Evolutionary conservation across 768 basidiomycete genomes (phyloP).

Genomic region (Lactarius vividus): DNA sequence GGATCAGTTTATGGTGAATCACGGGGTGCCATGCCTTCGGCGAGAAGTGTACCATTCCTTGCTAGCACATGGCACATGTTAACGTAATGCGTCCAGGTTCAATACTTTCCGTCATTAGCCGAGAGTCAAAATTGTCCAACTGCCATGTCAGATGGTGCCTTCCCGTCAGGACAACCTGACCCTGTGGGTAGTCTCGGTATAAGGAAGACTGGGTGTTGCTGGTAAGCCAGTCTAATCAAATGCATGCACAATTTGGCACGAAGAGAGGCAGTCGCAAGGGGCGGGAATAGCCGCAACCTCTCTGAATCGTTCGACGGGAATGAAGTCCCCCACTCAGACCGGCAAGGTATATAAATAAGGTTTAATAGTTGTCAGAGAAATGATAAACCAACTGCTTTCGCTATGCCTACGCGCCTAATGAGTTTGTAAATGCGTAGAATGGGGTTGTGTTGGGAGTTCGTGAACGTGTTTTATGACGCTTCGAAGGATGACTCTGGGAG

Average conservation of each 20-base stretch:
- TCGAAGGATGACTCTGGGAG: not conserved
- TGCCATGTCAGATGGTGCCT: not conserved
- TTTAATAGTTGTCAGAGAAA: not conserved
- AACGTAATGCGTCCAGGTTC: not conserved
- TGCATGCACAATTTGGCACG: not conserved
- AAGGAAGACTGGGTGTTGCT: not conserved
- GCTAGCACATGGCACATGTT: not conserved
- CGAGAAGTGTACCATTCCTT: not conserved
- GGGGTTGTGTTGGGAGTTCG: not conserved
- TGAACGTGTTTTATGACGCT: not conserved
- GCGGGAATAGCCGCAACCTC: not conserved
- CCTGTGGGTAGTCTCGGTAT: not conserved
- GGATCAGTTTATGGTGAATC: not conserved
- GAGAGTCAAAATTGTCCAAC: not conserved
- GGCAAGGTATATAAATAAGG: not conserved
- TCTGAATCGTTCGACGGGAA: not conserved
- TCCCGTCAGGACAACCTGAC: not conserved
- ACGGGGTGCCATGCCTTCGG: not conserved
- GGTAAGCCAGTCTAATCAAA: not conserved
- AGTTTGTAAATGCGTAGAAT: not conserved
- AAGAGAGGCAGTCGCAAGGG: not conserved
- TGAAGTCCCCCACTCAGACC: not conserved
- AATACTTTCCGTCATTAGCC: not conserved
- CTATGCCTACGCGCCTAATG: not conserved
- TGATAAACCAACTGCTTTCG: not conserved